Percentiles rank a stretch among this genome's conserved stretches.
Conservation (phyloP, 1,284 basidiomycete genomes). For the Pseudozyma sp. region DNA sequence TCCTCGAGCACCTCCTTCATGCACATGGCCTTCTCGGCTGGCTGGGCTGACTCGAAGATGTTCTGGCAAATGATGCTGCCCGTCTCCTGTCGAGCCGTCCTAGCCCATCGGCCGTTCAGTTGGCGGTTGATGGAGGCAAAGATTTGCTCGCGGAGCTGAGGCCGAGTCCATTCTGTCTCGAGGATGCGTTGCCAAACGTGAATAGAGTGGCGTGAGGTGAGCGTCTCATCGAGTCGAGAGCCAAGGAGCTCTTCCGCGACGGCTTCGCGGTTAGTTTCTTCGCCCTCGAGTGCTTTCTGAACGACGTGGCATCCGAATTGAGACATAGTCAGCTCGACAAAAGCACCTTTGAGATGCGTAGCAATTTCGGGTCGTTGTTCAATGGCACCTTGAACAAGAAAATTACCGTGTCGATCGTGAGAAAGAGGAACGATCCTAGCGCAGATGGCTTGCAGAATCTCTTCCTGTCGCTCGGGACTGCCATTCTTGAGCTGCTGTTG, state of each 20-base stretch:
- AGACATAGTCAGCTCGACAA: constrained; percentile 55
- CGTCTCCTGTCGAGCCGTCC: constrained; percentile 57
- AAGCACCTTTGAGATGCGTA: constrained; percentile 45
- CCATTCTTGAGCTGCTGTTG: constrained; percentile 63
- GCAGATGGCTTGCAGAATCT: constrained; percentile 50
- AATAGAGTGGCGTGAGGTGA: constrained; percentile 58
- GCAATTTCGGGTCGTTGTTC: constrained; percentile 37
- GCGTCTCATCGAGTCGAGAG: constrained; percentile 49
- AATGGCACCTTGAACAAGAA: constrained; percentile 58
- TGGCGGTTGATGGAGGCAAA: constrained; percentile 55
- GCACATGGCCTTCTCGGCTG: constrained; percentile 51
- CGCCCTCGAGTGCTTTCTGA: constrained; percentile 54
- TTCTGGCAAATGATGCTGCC: constrained; percentile 65
- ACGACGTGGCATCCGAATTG: constrained; percentile 65
- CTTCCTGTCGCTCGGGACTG: constrained; percentile 19
- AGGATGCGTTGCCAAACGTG: constrained; percentile 64
- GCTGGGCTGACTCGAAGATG: constrained; percentile 58
- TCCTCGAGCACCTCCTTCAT: constrained; percentile 59
- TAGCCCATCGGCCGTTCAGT: constrained; percentile 57
- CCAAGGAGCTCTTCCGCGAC: constrained; percentile 60
- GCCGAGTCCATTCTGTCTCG: constrained; percentile 51
- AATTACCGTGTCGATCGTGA: constrained; percentile 63
- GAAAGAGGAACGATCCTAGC: constrained; percentile 42
- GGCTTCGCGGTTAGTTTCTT: constrained; percentile 23
- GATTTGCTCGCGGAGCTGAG: constrained; percentile 39